These are phyloP conservation scores for Pseudogymnoascus sp. DNA, from an alignment of 2,329 filamentous ascomycete genomes.

Conservation along the genomic window DNA sequence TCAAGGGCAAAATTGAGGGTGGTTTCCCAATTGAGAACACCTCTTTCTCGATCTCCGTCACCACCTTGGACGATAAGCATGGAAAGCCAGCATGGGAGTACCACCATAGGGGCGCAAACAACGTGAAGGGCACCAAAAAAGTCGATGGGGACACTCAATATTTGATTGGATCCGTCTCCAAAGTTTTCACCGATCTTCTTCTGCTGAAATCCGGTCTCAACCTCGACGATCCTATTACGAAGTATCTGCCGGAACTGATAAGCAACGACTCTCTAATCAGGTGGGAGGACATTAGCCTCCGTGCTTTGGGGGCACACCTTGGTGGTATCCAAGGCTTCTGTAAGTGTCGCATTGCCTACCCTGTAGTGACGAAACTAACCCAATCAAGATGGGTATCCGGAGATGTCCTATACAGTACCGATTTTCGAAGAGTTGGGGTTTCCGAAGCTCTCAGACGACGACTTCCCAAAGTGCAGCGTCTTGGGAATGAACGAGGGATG, in stretches of 20 bases:
- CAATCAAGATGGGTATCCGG: not conserved
- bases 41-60: not conserved
- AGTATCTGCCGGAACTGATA: constrained; percentile 34
- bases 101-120: constrained; percentile 36
- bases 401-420: not conserved
- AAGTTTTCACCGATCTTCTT: constrained; percentile 35
- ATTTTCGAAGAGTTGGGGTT: not conserved
- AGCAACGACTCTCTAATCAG: not conserved
- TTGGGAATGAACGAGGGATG: not conserved
- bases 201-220: constrained; percentile 29
- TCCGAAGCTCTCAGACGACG: not conserved
- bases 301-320: not conserved
- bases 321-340: constrained; percentile 1
- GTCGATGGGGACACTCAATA: constrained; percentile 30
- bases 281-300: constrained; percentile 1
- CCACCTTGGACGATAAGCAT: not conserved
- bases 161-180: constrained; percentile 36
- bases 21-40: constrained; percentile 1
- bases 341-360: not conserved
- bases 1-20: not conserved
- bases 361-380: not conserved
- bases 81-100: not conserved
- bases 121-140: constrained; percentile 27
- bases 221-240: constrained; percentile 34
- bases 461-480: not conserved